Base-by-base conservation (phyloP, 106 monocot genomes). In the Allium sativum region DNA sequence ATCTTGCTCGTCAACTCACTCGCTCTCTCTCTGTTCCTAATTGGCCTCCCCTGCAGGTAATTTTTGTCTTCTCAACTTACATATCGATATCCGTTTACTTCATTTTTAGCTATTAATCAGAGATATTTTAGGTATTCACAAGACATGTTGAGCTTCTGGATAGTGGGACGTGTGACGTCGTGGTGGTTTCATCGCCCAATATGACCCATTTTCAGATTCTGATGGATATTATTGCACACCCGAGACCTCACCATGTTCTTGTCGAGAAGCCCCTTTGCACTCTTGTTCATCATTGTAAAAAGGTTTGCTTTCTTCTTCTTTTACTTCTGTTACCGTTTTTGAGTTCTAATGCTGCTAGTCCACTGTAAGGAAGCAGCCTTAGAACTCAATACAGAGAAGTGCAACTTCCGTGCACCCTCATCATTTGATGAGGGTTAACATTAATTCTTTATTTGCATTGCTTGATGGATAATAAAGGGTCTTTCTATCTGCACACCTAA, bases 211-310 rank as follows among this genome's bases (percentile, higher is more conserved):
- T 78, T 67, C 76, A 73, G 52, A 94, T 94, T 51, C 74, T 94
- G 20, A 90, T 90, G 90, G 90, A 94, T 53, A 79, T 94, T 44
- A 73, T 94, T 42, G 41, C 50, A 1, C 79, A 90, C 53, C 74
- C 74, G 1, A 77, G 62, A 12, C 78, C 86, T 6, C 86, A 94
- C 62, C 86, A 90, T 45, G 58, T 94, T 18, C 72, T 94, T 9
- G 81, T 94, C 1, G 94, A 90, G 74, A 94, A 94, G 74, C 94
- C 94, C 41, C 67, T 94, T 20, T 90, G 94, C 67, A 95, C 94
- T 22, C 83, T 86, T 10, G 66, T 90, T 12, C 61, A 68, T 42
- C 69, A 95, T 71, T 95, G 90, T 73, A 87, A 55, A 68, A 66
- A 87, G 90, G 94, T 90, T 8, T 48, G 48, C 22, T 40, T 64